Base-by-base conservation (phyloP, 768 basidiomycete species). In the Terana coerulea region DNA sequence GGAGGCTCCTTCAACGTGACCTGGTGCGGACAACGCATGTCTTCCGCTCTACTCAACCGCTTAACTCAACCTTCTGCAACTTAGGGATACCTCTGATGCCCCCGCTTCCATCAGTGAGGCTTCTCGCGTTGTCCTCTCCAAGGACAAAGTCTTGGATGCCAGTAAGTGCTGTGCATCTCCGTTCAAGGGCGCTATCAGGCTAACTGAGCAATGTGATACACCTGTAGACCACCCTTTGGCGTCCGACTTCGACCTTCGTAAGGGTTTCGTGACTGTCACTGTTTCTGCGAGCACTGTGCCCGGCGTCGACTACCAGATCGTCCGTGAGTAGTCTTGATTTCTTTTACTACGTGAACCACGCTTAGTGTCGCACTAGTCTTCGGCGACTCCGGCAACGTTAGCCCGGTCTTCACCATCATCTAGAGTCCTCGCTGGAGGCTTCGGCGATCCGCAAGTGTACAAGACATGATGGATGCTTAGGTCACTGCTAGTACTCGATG, bases 91-190 rank as follows among this genome's bases (percentile, higher is more conserved):
- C 7, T 55, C 61, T 19, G 52, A 68, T 30, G 58, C 83, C 28
- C 81, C 82, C 1, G 15, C 35, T 1, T 63, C 70, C 33, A 64
- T 62, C 17, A 37, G 45, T 51, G 34, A 63, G 67, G 53, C 64
- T 66, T 5, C 73, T 66, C 3, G 71, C 25, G 54, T 83, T 33
- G 53, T 81, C 6, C 72, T 84, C 26, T 81, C 81, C 5, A 66
- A 66, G 51, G 14, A 58, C 51, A 54, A 62, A 49, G 59, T 60
- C 48, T 66, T 83, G 54, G 72, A 82, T 49, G 58, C 67, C 28
- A 36, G 83, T 83, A 52, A 52, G 79, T 64, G 4, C 25, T 42
- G 29, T 14, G 22, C 5, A 25, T 44, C n/a, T 24, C 36, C 24
- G 40, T 40, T 7, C 21, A 45, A 33, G 17, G 12, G 2, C 50